Base-by-base conservation (phyloP, 2,329 filamentous ascomycete genomes). In the Ophiostoma angusticollis region DNA sequence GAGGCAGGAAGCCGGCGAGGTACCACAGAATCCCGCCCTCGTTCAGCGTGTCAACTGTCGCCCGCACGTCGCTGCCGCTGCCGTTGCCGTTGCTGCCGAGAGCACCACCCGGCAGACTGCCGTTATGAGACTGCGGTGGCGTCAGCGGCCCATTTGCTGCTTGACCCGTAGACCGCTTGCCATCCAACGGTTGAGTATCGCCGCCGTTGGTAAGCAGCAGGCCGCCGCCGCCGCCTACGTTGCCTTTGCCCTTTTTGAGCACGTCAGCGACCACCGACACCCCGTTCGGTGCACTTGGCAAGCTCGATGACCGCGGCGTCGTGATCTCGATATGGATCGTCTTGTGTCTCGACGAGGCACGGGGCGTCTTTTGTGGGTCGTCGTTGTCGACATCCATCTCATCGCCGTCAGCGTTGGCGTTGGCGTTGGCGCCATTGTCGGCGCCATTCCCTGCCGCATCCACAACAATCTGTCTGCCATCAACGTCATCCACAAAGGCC, bases 11-110 rank as follows among this genome's bases (percentile, higher is more conserved):
- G 8, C 74, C 70, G 52, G 83, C 74, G 43, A 94, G 72, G 57
- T 93, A 94, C 85, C 86, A 95, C 7, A 84, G 76, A 11, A 93
- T 67, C 24, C 89, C 89, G 42, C 89, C 89, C 35, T 80, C 69
- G 3, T 71, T 71, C 31, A 85, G 63, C 11, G 70, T 63, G 25
- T 76, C 72, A 4, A 52, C 46, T 2, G 66, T 56, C 31, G 31
- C 16, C 71, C 68, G 40, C 61, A 59, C 18, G 33, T n/a, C 23
- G 32, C 25, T 31, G 31, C 7, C 35, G 14, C 25, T 23, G 16
- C 21, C 29, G 8, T 18, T 19, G 36, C 19, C 34, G 22, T 19
- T 24, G 32, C 14, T 19, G 18, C 27, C 31, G 13, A 16, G 31
- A n/a, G 72, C 31, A 9, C 39, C 34, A 9, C 39, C 38, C 1